phyloP scores from a whole-genome alignment of 2,329 filamentous ascomycete species.

The Penicillium sp. region DNA sequence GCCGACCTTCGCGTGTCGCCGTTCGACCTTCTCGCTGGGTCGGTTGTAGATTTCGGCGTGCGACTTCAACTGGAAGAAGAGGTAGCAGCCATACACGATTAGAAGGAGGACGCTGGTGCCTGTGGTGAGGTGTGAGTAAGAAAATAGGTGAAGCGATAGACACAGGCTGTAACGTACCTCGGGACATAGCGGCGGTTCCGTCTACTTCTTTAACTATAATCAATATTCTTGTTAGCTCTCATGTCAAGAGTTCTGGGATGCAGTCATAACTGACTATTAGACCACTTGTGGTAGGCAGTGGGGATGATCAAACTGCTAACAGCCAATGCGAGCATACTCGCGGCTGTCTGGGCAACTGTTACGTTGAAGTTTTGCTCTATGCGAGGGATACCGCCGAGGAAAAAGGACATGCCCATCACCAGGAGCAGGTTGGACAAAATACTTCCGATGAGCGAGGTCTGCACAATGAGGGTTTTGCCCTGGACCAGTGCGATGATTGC shows the following conservation, averaged over 20 bases:
- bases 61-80: constrained; percentile 88
- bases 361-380: constrained; percentile 86
- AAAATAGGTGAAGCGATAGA: not conserved
- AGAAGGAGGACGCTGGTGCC: constrained; percentile 72
- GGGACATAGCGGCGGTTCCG: constrained; percentile 30
- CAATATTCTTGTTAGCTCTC: not conserved
- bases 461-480: constrained; percentile 75
- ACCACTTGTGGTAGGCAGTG: constrained; percentile 72
- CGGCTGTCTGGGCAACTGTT: constrained; percentile 85
- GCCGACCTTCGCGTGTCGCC: constrained; percentile 47
- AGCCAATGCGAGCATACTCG: constrained; percentile 73
- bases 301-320: constrained; percentile 84
- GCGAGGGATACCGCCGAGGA: constrained; percentile 76
- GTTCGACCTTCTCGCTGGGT: constrained; percentile 73
- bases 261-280: constrained; percentile 30
- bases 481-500: constrained; percentile 78
- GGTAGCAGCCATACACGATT: constrained; percentile 76
- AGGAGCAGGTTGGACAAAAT: constrained; percentile 88
- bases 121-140: not conserved
- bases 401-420: constrained; percentile 89
- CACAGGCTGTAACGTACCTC: constrained; percentile 17
- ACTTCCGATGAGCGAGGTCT: constrained; percentile 87
- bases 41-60: constrained; percentile 77
- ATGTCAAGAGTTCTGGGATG: not conserved
- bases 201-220: not conserved